Base-by-base conservation (phyloP, 2,329 filamentous ascomycete genomes). In the Boeremia lycopersici region DNA sequence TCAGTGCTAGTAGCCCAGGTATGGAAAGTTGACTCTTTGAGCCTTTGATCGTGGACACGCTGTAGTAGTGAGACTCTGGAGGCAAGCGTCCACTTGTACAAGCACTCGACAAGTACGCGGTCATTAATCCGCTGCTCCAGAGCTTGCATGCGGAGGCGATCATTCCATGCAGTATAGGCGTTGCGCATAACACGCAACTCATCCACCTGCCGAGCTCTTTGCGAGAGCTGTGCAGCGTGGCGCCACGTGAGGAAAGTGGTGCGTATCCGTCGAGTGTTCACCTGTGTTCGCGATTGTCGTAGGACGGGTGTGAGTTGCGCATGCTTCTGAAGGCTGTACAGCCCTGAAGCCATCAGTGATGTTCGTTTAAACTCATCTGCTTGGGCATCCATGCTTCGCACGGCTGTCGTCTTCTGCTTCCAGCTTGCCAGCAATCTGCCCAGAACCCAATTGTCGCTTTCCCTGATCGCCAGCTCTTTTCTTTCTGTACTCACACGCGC, bases 81-180 rank as follows among this genome's bases (percentile, higher is more conserved):
- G 30, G 81, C 79, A 28, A 88, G 64, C n/a, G 83, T 78, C 85
- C 85, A 88, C 69, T 79, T 85, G 69, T 86, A 86, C 57, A 88
- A 74, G 6, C 77, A 72, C 63, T 87, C 80, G 28, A 82, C 72
- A 36, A 83, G 74, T 35, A 86, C 60, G 3, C 85, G 80, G 58
- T 84, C 80, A 58, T 86, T 78, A 42, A 86, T 82, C 12, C 79
- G 80, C 17, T 78, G 74, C 43, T 72, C 74, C 2, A 88, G 70
- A 13, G 80, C 79, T 61, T 81, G 77, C 57, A 78, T 81, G 15
- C 86, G 83, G 13, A 87, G 76, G 13, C 76, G 75, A 62, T 88
- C 83, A 59, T 87, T 88, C 86, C 86, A 89, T 10, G 76, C 74
- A 1, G 80, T 86, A 77, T 83, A 86, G 3, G 82, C 77, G 66